Base-by-base conservation (phyloP, 305 asterid genomes). In the Fraxinus greggii region DNA sequence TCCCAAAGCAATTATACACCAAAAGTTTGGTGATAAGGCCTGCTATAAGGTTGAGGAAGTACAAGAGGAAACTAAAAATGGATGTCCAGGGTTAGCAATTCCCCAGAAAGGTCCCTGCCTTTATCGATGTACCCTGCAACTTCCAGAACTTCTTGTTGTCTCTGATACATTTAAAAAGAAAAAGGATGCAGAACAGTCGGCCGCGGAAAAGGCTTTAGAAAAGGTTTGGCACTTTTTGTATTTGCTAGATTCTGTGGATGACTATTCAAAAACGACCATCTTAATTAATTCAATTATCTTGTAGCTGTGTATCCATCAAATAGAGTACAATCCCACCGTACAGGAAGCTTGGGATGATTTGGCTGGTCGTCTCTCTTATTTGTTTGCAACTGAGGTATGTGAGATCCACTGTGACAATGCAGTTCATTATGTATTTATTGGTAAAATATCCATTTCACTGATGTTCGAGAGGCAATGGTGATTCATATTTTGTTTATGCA, bases 121-220 rank as follows among this genome's bases (percentile, higher is more conserved):
- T 59, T 95, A 86, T 83, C 93, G 95, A 61, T 95, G 99, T 91
- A 85, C 86, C 78, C 88, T 95, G 82, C 85, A 87, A 78, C 97
- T 95, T 81, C 98, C 97, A 17, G 98, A 94, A 76, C 78, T 89
- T 79, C 86, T 91, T 70, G 88, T 95, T 77, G 85, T 91, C 76
- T 95, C 99, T 32, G 99, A 84, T 54, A 79, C 85, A 76, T 95
- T 54, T 84, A 91, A 75, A 81, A 91, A 80, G 86, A 95, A 95
- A 87, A 95, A 92, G 79, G 98, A 94, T 9, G 99, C 99, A 9
- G 99, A 94, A 84, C 97, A 94, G 87, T 92, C 97, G 2, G 99
- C 99, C 76, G 97, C 99, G 6, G 92, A 92, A 87, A 90, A 87
- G 90, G 99, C 99, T 80, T 82, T 95, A 74, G 89, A 90, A 88